These are phyloP conservation scores for Carallia pectinifolia DNA, from an alignment of 345 rosid genomes.

Conservation along the genomic window DNA sequence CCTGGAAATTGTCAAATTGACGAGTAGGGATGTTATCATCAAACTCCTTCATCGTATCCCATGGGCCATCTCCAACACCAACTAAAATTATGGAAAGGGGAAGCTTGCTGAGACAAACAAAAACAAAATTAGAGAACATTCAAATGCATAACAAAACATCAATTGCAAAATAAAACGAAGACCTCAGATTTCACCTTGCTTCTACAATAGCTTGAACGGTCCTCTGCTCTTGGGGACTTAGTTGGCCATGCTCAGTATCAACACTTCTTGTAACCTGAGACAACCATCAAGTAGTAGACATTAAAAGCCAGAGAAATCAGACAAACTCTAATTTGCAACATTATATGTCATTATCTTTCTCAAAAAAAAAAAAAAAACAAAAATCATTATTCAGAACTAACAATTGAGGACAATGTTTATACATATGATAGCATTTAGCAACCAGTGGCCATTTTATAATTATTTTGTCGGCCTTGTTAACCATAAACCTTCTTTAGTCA, in stretches of 20 bases:
- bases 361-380: no score
- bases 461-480: not conserved
- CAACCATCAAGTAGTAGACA: not conserved
- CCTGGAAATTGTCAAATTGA: conserved; percentile 36
- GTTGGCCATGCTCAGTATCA: conserved; percentile 22
- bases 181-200: conserved; percentile 23
- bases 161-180: not conserved
- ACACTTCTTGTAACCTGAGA: conserved; percentile 34
- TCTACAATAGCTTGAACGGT: conserved; percentile 30
- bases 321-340: no score
- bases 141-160: not conserved
- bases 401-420: not conserved
- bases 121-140: not conserved
- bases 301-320: not conserved
- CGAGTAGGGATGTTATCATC: conserved; percentile 35
- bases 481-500: not conserved
- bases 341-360: not conserved
- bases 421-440: not conserved
- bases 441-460: not conserved
- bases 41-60: conserved; percentile 35
- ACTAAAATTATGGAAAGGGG: conserved; percentile 32
- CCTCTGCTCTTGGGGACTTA: conserved; percentile 33
- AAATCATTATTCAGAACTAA: not conserved
- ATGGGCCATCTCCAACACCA: conserved; percentile 41
- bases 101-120: conserved; percentile 23